These are phyloP conservation scores for Prototheca cutis DNA, from an alignment of 163 green algal genomes.

Conservation along the genomic window DNA sequence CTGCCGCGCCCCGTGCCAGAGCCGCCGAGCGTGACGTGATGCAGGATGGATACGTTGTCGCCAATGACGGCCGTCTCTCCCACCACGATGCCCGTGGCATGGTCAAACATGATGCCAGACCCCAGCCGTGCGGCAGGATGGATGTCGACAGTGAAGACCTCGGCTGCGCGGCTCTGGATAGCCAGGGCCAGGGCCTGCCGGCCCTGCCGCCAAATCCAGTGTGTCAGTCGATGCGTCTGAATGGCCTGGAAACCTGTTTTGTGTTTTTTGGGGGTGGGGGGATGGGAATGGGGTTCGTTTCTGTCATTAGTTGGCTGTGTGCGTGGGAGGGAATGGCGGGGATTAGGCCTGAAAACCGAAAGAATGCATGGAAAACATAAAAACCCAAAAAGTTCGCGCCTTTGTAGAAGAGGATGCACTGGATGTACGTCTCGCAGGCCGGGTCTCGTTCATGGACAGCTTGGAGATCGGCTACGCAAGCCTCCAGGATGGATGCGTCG, in stretches of 20 bases:
- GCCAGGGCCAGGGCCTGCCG: conserved; percentile 65
- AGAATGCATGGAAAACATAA: too few relatives aligned
- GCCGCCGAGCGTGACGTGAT: conserved; percentile 71
- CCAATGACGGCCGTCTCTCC: conserved; percentile 90
- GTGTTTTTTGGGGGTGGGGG: too few relatives aligned
- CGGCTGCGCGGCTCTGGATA: conserved; percentile 66
- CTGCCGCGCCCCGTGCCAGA: conserved; percentile 66
- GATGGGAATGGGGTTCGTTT: too few relatives aligned
- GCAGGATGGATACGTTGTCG: conserved; percentile 88
- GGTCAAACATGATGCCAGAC: conserved; percentile 84
- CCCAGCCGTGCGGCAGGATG: conserved; percentile 80
- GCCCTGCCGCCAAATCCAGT: conserved; percentile 71
- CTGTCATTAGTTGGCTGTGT: too few relatives aligned
- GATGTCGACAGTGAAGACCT: conserved; percentile 82
- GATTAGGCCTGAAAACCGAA: too few relatives aligned
- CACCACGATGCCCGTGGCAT: conserved; percentile 93
- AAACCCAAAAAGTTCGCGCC: conserved; percentile 21
- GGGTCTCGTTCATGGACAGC: conserved; percentile 89
- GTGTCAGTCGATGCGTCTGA: conserved; percentile 75
- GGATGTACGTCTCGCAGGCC: conserved; percentile 77
- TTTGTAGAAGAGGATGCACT: conserved; percentile 72
- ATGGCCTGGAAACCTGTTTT: conserved; percentile 87
- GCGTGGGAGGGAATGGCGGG: too few relatives aligned
- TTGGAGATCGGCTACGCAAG: conserved; percentile 57
- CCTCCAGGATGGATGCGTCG: conserved; percentile 41